A percentile compares a stretch with the other conserved stretches of the same genome.
Evolutionary conservation across 2,329 filamentous ascomycete species (phyloP).

Genomic region (Botrytis fragariae): DNA sequence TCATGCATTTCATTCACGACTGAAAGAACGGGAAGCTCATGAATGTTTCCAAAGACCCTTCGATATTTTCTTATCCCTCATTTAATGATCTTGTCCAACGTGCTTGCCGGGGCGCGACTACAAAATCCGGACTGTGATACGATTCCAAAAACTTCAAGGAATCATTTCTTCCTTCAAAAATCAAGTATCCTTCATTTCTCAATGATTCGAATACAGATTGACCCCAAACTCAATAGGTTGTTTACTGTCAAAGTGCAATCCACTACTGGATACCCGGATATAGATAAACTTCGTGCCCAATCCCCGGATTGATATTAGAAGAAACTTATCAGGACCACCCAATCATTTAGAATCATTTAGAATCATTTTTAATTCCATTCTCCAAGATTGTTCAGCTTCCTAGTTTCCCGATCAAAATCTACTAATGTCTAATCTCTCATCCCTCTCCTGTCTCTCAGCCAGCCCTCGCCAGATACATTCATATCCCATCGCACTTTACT

Average conservation of each 20-base stretch:
- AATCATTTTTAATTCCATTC: background rate
- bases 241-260: background rate
- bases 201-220: background rate
- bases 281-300: background rate
- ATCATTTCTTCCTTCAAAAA: background rate
- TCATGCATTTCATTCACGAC: background rate
- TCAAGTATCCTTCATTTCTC: rapidly evolving
- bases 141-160: background rate
- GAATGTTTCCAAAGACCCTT: background rate
- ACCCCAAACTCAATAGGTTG: background rate
- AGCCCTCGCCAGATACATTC: background rate
- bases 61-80: background rate
- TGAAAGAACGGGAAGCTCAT: rapidly evolving
- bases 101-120: background rate
- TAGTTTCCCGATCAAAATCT: too few relatives aligned
- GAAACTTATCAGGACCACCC: background rate
- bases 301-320: background rate
- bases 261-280: background rate
- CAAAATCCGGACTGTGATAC: background rate
- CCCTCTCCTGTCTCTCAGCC: background rate
- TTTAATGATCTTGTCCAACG: background rate
- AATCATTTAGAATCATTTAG: background rate
- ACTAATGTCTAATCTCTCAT: background rate
- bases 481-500: background rate
- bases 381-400: too few relatives aligned